Evolutionary conservation across 768 basidiomycete genomes (phyloP).

Genomic region (Sporobolomyces pararoseus): DNA sequence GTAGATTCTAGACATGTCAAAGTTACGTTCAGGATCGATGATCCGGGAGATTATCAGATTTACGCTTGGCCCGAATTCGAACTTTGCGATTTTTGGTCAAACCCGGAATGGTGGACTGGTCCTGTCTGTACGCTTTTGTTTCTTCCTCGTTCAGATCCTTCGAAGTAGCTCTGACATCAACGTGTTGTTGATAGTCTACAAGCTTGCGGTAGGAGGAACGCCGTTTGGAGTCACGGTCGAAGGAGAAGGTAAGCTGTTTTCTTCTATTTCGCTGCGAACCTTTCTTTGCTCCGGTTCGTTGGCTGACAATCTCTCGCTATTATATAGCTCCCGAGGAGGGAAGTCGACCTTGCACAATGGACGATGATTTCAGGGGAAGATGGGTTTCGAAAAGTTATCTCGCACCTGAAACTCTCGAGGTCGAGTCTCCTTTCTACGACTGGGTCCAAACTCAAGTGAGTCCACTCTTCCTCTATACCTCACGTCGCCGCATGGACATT

Average conservation of each 20-base stretch:
- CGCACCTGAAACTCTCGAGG: constrained; percentile 1
- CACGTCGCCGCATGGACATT: no score
- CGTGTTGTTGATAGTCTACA: constrained; percentile 22
- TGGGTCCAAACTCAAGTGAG: constrained; percentile 25
- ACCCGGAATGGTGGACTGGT: constrained; percentile 3
- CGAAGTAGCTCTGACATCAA: no score
- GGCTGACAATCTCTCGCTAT: no score
- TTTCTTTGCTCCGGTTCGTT: no score
- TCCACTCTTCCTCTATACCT: neutral
- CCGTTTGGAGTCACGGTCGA: constrained; percentile 8
- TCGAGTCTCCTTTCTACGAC: constrained; percentile 4
- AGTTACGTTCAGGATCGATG: constrained; percentile 11
- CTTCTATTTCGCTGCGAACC: no score
- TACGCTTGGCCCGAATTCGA: constrained; percentile 24
- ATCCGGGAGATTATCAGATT: constrained; percentile 22
- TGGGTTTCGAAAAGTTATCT: constrained; percentile 22
- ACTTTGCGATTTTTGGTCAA: constrained; percentile 17
- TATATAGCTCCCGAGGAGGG: constrained; percentile 1
- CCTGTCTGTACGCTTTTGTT: constrained; percentile 10
- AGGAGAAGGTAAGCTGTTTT: neutral
- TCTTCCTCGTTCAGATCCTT: no score
- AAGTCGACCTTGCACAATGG: neutral
- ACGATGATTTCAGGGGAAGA: constrained; percentile 7
- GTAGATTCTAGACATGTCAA: neutral
- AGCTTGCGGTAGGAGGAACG: constrained; percentile 16